phyloP scores from a whole-genome alignment of 2,329 filamentous ascomycete species.

The Aspergillus candidus region DNA sequence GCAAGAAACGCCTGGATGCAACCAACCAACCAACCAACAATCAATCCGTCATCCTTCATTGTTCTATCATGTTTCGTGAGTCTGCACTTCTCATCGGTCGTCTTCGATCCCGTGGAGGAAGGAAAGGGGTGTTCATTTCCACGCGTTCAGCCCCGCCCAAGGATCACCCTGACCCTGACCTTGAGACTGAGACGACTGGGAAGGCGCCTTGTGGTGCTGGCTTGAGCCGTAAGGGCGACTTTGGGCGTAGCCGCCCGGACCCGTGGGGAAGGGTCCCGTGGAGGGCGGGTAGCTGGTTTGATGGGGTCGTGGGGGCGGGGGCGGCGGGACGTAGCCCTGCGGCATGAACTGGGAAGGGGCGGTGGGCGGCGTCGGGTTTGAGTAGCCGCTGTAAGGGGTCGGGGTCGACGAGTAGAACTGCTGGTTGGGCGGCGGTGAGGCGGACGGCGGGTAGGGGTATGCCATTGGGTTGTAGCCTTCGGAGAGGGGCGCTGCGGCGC shows the following conservation, averaged over 20 bases:
- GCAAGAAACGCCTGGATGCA: slow-evolving; percentile 17
- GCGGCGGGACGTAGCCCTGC: slow-evolving; percentile 61
- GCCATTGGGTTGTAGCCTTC: slow-evolving; percentile 48
- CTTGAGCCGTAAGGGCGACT: slow-evolving; percentile 36
- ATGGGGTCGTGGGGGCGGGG: slow-evolving; percentile 60
- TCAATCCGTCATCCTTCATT: slow-evolving; percentile 4
- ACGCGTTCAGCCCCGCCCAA: slow-evolving; percentile 64
- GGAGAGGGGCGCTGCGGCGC: slow-evolving; percentile 35
- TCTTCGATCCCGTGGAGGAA: neutral
- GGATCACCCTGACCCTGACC: slow-evolving; percentile 46
- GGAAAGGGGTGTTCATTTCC: slow-evolving; percentile 47
- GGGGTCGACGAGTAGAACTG: slow-evolving; percentile 33
- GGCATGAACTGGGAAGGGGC: slow-evolving; percentile 47
- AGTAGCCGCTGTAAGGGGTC: slow-evolving; percentile 29
- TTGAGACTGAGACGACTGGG: slow-evolving; percentile 23
- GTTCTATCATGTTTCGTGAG: slow-evolving; percentile 20
- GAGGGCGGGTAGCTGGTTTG: slow-evolving; percentile 40
- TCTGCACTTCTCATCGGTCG: neutral
- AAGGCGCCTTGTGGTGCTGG: slow-evolving; percentile 34
- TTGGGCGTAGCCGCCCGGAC: slow-evolving; percentile 52
- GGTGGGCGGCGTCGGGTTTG: slow-evolving; percentile 29
- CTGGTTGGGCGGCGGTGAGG: slow-evolving; percentile 40
- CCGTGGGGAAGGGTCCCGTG: slow-evolving; percentile 49
- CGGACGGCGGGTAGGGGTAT: slow-evolving; percentile 39
- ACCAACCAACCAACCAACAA: slow-evolving; percentile 1